A percentile compares a stretch with the other conserved stretches of the same genome.
Conservation (phyloP, 108 stramenopile genomes). For the Chaetoceros tenuissimus region DNA sequence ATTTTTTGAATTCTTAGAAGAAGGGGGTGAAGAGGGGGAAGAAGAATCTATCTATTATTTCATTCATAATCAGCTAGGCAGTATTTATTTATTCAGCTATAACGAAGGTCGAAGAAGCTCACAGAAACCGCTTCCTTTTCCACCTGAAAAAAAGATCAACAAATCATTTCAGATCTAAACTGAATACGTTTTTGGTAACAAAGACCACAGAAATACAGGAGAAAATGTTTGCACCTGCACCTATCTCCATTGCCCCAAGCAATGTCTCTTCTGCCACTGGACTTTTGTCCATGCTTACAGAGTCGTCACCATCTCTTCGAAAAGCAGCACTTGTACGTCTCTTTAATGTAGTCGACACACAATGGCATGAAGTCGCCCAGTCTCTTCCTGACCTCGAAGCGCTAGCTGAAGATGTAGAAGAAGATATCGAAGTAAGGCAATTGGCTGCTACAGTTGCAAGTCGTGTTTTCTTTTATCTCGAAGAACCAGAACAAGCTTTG, state of each 20-base stretch:
- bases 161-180: not conserved
- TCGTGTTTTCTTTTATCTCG: conserved; percentile 94
- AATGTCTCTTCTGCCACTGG: conserved; percentile 21
- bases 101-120: too few relatives aligned
- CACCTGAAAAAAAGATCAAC: not conserved
- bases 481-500: conserved; percentile 94
- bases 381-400: conserved; percentile 70
- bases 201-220: too few relatives aligned
- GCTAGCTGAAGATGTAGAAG: conserved; percentile 59
- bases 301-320: conserved; percentile 22
- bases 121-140: too few relatives aligned
- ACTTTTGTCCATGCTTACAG: conserved; percentile 30
- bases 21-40: too few relatives aligned
- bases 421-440: conserved; percentile 33
- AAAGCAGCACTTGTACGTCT: conserved; percentile 43
- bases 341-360: conserved; percentile 52
- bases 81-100: too few relatives aligned
- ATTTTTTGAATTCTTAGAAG: too few relatives aligned
- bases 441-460: conserved; percentile 89
- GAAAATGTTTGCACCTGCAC: too few relatives aligned
- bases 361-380: conserved; percentile 85
- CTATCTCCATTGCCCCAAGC: not conserved
- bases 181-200: not conserved
- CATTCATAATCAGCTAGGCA: too few relatives aligned
- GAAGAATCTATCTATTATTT: too few relatives aligned